Conservation (phyloP, 768 basidiomycete genomes). For the Hygrophoropsis aurantiaca region DNA sequence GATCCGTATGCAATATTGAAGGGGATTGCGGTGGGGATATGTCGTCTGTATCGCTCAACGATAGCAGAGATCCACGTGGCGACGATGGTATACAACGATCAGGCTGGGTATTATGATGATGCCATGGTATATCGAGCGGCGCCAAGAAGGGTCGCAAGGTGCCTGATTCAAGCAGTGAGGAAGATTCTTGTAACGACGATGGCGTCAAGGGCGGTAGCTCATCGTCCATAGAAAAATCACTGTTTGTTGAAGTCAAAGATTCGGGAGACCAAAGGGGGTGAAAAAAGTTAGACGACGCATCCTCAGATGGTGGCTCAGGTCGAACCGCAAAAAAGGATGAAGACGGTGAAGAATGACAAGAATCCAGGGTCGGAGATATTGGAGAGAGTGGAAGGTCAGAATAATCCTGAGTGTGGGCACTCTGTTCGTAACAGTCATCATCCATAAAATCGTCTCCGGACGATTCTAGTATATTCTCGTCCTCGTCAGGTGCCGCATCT, state of each 20-base stretch:
- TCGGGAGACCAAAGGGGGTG: slow-evolving; percentile 16
- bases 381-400: slow-evolving; percentile 29
- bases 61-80: slow-evolving; percentile 5
- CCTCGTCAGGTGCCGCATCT: slow-evolving; percentile 14
- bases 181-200: slow-evolving; percentile 6
- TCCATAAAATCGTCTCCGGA: slow-evolving; percentile 16
- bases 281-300: slow-evolving; percentile 9
- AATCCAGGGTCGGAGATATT: slow-evolving; percentile 34
- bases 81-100: slow-evolving; percentile 7
- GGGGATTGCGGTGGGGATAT: slow-evolving; percentile 27
- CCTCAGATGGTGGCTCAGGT: slow-evolving; percentile 14
- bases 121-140: slow-evolving; percentile 24
- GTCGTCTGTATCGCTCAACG: slow-evolving; percentile 21
- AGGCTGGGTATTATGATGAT: slow-evolving; percentile 15
- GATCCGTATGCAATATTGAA: slow-evolving; percentile 26
- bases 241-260: slow-evolving; percentile 9
- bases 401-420: not conserved
- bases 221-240: slow-evolving; percentile 3
- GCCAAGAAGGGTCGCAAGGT: slow-evolving; percentile 13
- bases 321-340: slow-evolving; percentile 12
- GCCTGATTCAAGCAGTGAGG: slow-evolving; percentile 25
- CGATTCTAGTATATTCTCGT: slow-evolving; percentile 9
- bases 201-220: slow-evolving; percentile 15
- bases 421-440: slow-evolving; percentile 17
- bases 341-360: slow-evolving; percentile 8